phyloP scores from a whole-genome alignment of 2,329 filamentous ascomycete species.

The Berkeleyomyces rouxiae region DNA sequence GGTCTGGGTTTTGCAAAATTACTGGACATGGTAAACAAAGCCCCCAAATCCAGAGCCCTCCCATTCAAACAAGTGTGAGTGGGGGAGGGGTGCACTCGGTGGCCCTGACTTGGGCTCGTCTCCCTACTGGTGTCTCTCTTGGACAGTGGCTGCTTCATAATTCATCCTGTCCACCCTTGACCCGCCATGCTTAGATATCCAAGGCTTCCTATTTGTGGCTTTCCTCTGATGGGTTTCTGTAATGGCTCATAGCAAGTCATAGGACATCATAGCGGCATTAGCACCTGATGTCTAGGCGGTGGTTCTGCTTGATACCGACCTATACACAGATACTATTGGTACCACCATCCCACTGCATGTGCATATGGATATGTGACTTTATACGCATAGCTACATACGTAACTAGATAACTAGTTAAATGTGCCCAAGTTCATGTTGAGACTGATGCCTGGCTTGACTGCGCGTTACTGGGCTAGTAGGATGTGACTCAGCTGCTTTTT shows the following conservation, averaged over 20 bases:
- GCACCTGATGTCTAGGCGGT: not conserved
- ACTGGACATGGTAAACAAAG: not conserved
- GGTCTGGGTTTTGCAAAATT: not conserved
- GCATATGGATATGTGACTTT: not conserved
- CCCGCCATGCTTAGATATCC: not conserved
- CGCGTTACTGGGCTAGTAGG: no score
- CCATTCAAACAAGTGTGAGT: not conserved
- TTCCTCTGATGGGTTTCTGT: not conserved
- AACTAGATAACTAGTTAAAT: not conserved
- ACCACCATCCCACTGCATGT: not conserved
- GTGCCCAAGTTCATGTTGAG: no score
- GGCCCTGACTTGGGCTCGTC: not conserved
- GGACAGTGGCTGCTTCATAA: not conserved
- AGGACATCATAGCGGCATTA: not conserved
- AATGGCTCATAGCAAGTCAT: not conserved
- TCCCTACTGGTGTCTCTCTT: not conserved
- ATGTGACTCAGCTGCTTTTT: not conserved
- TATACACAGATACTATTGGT: not conserved
- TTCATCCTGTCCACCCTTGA: not conserved
- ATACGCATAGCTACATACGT: not conserved
- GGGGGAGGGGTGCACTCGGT: not conserved
- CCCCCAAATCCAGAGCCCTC: not conserved
- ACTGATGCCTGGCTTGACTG: no score
- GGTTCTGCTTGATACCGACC: not conserved
- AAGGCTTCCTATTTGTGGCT: not conserved